Conservation (phyloP, 2,329 filamentous ascomycete genomes). For the Aureobasidium subglaciale region DNA sequence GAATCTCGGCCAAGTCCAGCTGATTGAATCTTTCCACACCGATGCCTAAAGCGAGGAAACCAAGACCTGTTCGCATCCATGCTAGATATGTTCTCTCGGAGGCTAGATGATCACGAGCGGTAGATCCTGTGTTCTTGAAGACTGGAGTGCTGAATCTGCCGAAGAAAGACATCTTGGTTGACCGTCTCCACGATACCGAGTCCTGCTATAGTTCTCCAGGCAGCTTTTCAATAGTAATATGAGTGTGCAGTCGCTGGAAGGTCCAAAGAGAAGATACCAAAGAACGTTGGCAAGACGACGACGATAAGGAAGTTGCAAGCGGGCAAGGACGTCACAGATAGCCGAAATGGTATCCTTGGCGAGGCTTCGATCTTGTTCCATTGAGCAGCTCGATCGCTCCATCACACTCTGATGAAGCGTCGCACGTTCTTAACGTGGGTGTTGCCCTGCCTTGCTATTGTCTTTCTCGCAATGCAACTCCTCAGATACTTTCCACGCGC, state of each 20-base stretch:
- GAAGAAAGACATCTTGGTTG: constrained; percentile 11
- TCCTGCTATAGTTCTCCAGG: no score
- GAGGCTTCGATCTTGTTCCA: background rate
- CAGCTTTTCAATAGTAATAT: no score
- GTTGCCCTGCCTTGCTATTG: background rate
- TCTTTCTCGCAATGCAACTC: constrained; percentile 13
- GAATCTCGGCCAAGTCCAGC: constrained; percentile 22
- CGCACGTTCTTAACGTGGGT: constrained; percentile 12
- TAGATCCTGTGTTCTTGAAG: constrained; percentile 41
- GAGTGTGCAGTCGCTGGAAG: no score
- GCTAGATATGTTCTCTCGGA: constrained; percentile 48
- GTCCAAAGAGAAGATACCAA: background rate
- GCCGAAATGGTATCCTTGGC: constrained; percentile 11
- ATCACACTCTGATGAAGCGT: background rate
- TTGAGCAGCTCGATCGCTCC: background rate
- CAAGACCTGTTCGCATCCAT: constrained; percentile 46
- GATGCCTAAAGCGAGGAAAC: constrained; percentile 46
- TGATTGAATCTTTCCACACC: constrained; percentile 44
- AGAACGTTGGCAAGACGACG: background rate
- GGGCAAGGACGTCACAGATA: background rate
- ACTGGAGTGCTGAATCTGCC: constrained; percentile 8
- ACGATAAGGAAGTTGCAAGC: background rate
- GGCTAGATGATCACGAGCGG: constrained; percentile 48
- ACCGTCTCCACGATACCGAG: background rate
- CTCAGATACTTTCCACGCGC: constrained; percentile 1